These are phyloP conservation scores for Boletus tylopilopsis DNA, from an alignment of 768 basidiomycete species.

Conservation along the genomic window DNA sequence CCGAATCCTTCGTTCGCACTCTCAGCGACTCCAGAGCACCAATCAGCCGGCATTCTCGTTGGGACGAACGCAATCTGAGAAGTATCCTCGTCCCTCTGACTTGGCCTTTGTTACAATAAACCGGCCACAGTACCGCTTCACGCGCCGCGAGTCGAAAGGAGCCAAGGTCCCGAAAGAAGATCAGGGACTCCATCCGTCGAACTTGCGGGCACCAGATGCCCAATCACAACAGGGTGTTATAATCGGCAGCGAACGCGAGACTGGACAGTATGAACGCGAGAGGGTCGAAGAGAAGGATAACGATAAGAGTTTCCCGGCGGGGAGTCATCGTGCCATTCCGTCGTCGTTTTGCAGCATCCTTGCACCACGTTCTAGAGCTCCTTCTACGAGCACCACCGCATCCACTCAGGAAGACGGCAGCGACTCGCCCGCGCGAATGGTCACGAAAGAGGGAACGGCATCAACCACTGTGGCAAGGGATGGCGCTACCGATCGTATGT, in stretches of 20 bases:
- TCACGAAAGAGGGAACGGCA: neutral
- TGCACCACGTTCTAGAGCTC: slow-evolving; percentile 13
- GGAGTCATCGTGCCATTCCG: slow-evolving; percentile 1
- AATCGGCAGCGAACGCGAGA: neutral
- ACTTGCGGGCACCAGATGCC: neutral
- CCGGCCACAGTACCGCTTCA: slow-evolving; percentile 20
- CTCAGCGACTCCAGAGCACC: slow-evolving; percentile 15
- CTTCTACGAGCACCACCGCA: slow-evolving; percentile 22
- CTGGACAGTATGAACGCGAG: neutral
- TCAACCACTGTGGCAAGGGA: neutral
- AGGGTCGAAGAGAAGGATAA: slow-evolving; percentile 9
- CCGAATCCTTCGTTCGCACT: slow-evolving; percentile 26
- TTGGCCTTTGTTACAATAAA: slow-evolving; percentile 21
- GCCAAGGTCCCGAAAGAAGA: neutral
- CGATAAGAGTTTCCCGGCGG: neutral
- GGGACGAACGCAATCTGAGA: slow-evolving; percentile 26
- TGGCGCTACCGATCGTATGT: slow-evolving; percentile 9
- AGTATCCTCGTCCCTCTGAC: slow-evolving; percentile 17
- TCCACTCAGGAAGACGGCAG: slow-evolving; percentile 3
- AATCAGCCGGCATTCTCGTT: neutral
- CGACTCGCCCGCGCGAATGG: neutral
- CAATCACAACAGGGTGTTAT: neutral
- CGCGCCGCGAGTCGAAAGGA: slow-evolving; percentile 10
- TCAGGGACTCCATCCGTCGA: neutral
- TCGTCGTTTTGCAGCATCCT: slow-evolving; percentile 10